Conservation (phyloP, 2,329 filamentous ascomycete species). For the Botrytis elliptica region DNA sequence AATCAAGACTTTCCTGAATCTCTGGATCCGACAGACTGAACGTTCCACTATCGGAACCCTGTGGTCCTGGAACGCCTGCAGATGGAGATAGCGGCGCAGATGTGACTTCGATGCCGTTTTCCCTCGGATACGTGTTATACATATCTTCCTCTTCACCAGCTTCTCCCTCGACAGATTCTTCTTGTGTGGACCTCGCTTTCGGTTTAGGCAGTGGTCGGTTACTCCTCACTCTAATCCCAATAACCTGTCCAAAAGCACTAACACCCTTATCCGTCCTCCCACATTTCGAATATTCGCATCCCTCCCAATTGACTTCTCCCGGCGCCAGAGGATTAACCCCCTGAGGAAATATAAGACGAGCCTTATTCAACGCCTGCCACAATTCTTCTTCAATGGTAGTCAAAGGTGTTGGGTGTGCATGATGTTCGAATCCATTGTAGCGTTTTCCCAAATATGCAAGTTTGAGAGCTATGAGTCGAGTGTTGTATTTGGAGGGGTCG, state of each 20-base stretch:
- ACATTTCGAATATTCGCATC: conserved; percentile 91
- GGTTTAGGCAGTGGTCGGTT: conserved; percentile 58
- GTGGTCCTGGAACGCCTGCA: neutral
- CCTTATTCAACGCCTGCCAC: conserved; percentile 85
- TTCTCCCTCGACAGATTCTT: conserved; percentile 24
- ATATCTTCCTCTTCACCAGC: conserved; percentile 17
- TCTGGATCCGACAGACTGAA: conserved; percentile 27
- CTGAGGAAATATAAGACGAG: conserved; percentile 73
- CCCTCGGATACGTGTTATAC: conserved; percentile 32
- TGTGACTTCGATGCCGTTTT: conserved; percentile 31
- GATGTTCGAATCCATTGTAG: conserved; percentile 93
- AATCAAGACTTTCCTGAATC: conserved; percentile 43
- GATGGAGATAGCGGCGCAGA: conserved; percentile 34
- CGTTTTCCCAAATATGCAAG: conserved; percentile 88
- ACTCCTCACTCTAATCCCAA: conserved; percentile 79
- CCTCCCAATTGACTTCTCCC: conserved; percentile 71
- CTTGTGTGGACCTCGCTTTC: conserved; percentile 22
- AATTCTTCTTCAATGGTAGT: conserved; percentile 90
- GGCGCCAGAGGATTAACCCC: conserved; percentile 44
- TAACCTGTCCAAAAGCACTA: conserved; percentile 94
- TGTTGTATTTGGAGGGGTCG: conserved; percentile 78
- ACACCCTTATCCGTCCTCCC: conserved; percentile 91
- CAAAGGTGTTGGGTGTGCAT: conserved; percentile 64
- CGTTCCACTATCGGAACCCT: neutral
- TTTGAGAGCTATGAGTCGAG: conserved; percentile 84